phyloP scores from a whole-genome alignment of 495 filamentous ascomycete genomes.

The Astrocystis sublimbata region DNA sequence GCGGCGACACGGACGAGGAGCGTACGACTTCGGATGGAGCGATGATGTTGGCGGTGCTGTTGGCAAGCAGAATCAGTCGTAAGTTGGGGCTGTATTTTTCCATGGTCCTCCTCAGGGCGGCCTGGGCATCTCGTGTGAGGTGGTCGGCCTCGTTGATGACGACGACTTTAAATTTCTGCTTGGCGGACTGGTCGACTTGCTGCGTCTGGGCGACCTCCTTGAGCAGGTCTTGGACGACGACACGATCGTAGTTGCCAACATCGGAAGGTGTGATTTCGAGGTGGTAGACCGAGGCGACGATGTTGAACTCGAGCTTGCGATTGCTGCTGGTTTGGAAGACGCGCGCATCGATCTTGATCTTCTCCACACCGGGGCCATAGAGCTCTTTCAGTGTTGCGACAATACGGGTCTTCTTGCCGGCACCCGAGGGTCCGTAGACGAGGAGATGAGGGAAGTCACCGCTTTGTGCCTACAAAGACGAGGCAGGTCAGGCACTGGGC shows the following conservation, averaged over 20 bases:
- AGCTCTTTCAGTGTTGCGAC: slow-evolving; percentile 91
- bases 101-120: slow-evolving; percentile 93
- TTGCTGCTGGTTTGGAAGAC: slow-evolving; percentile 94
- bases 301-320: slow-evolving; percentile 98
- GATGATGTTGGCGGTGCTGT: slow-evolving; percentile 96
- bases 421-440: slow-evolving; percentile 93
- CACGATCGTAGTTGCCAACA: slow-evolving; percentile 94
- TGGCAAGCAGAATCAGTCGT: slow-evolving; percentile 85
- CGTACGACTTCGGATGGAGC: slow-evolving; percentile 86
- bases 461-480: slow-evolving; percentile 72
- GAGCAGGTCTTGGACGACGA: slow-evolving; percentile 90
- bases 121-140: slow-evolving; percentile 90
- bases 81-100: slow-evolving; percentile 98
- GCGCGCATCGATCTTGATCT: slow-evolving; percentile 95
- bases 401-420: slow-evolving; percentile 96
- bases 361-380: slow-evolving; percentile 89
- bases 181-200: slow-evolving; percentile 87
- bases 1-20: slow-evolving; percentile 90
- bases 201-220: slow-evolving; percentile 99
- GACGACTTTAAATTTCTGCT: slow-evolving; percentile 95
- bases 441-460: slow-evolving; percentile 97
- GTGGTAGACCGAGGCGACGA: slow-evolving; percentile 93
- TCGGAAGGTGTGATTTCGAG: slow-evolving; percentile 97
- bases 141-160: slow-evolving; percentile 99
- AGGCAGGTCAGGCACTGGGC: slow-evolving; percentile 19